phyloP scores from a whole-genome alignment of 352 stramenopile genomes.

The Phytopythium montanum region DNA sequence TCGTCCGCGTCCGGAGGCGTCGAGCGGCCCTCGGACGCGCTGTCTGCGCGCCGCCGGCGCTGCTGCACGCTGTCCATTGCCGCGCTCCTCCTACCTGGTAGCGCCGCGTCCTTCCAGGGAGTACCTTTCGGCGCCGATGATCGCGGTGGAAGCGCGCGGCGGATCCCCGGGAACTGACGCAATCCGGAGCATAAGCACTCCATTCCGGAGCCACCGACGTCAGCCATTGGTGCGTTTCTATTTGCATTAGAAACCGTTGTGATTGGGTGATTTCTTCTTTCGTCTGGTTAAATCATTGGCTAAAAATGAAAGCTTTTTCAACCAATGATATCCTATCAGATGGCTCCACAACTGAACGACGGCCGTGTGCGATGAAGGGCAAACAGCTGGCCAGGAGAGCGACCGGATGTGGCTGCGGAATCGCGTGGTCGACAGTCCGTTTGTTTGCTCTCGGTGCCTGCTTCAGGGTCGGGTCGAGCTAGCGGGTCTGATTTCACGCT shows the following conservation, averaged over 20 bases:
- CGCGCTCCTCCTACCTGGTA: no score
- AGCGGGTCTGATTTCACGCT: no score
- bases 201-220: not conserved
- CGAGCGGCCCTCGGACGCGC: no score
- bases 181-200: constrained; percentile 1
- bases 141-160: not conserved
- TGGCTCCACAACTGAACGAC: not conserved
- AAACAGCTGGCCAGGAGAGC: not conserved
- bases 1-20: not conserved
- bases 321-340: no score
- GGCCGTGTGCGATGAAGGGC: not conserved
- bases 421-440: no score
- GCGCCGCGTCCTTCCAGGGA: no score
- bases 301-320: no score
- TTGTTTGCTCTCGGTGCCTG: no score
- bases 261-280: no score
- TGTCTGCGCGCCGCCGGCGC: constrained; percentile 1
- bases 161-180: not conserved
- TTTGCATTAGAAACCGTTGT: not conserved
- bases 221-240: not conserved
- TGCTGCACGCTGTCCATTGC: constrained; percentile 4
- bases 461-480: no score
- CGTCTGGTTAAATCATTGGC: no score
- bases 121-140: not conserved
- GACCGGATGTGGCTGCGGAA: not conserved